Base-by-base conservation (phyloP, 148 eudicot species). In the Rheum nobile region DNA sequence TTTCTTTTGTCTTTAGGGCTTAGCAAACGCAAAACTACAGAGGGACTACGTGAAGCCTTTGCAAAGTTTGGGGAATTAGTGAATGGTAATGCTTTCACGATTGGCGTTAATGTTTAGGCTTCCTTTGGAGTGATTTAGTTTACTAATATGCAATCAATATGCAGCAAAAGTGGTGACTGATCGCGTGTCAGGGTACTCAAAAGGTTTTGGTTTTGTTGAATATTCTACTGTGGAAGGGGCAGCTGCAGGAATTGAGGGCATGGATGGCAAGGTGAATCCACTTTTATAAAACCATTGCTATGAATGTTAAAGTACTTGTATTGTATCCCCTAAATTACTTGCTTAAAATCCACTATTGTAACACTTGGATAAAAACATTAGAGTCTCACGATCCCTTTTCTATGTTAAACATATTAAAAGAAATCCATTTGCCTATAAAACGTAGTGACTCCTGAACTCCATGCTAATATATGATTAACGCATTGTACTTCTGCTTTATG, bases 161-260 rank as follows among this genome's bases (percentile, higher is more conserved):
- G 89, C 91, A 93, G 98, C 98, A 14, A 86, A 79, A 80, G 97
- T 93, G 74, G 95, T 89, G 79, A 85, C 97, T 73, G 98, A 94
- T 81, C 96, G 93, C 10, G 80, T 73, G 71, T 83, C 87, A 72
- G 93, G 93, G 24, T 89, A 73, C 76, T 91, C 98, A 0, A 94
- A 89, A 79, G 98, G 98, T 32, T 94, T 75, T 74, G 97, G 98
- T 48, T 94, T 94, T 77, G 97, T 94, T n/a, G 79, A 77, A 73
- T 94, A 91, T 82, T 81, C 79, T 48, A 85, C 95, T 37, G 17
- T 85, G 50, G 90, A 89, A 81, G 91, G 87, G 9, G 92, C 98
- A 63, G 84, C 70, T 26, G 82, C 83, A 32, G 98, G 93, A 39
- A 84, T 82, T 52, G 71, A 83, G 74, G 97, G 93, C 79, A 94